phyloP scores from a whole-genome alignment of 2,329 filamentous ascomycete genomes.

The Scedosporium aurantiacum region DNA sequence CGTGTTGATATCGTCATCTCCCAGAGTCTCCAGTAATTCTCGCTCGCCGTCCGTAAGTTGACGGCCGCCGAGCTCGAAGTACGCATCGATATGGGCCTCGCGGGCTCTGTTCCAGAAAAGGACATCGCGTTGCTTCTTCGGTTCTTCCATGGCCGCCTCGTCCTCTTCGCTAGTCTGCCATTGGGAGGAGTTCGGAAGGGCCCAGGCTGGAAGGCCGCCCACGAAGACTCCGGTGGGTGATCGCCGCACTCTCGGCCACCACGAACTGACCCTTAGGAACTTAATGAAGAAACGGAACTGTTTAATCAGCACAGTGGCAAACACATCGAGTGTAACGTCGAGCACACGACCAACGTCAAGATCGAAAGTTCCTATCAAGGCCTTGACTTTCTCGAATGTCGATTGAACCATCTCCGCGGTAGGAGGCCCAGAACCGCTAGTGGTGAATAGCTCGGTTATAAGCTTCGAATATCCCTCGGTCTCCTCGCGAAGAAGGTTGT shows the following conservation, averaged over 20 bases:
- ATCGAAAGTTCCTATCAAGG: conserved; percentile 92
- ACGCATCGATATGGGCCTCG: conserved; percentile 67
- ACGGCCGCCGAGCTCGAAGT: conserved; percentile 76
- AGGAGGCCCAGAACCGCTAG: conserved; percentile 63
- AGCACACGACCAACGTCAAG: conserved; percentile 89
- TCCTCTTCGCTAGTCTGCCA: conserved; percentile 60
- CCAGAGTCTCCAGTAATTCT: conserved; percentile 26
- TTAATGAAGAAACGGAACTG: conserved; percentile 93
- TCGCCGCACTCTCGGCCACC: conserved; percentile 70
- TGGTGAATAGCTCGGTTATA: conserved; percentile 89
- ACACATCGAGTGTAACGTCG: conserved; percentile 90
- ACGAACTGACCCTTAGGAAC: conserved; percentile 80
- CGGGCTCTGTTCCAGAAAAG: conserved; percentile 75
- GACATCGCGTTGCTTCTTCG: conserved; percentile 56
- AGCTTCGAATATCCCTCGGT: conserved; percentile 95
- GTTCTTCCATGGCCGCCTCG: conserved; percentile 41
- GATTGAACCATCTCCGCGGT: conserved; percentile 66
- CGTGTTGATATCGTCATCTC: conserved; percentile 23
- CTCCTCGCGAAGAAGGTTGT: conserved; percentile 90
- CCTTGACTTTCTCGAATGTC: conserved; percentile 86
- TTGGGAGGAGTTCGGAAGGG: conserved; percentile 56
- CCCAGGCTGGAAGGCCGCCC: conserved; percentile 74
- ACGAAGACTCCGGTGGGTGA: conserved; percentile 32
- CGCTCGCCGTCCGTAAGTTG: conserved; percentile 50
- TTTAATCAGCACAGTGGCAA: conserved; percentile 85